Evolutionary conservation across 2,329 filamentous ascomycete species (phyloP).

Genomic region (Phialophora tarda): DNA sequence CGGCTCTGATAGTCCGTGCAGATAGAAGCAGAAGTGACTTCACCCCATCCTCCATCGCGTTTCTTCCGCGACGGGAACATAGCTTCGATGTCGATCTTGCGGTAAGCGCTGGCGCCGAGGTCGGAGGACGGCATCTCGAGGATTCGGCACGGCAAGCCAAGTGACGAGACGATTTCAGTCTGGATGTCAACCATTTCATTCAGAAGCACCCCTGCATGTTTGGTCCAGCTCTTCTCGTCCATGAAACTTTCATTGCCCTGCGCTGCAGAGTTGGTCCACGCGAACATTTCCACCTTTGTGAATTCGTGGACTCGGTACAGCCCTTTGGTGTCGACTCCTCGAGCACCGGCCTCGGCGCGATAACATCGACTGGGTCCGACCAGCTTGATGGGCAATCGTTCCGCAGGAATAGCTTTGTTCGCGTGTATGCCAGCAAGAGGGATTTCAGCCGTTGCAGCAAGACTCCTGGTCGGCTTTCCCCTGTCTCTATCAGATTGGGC

Average conservation of each 20-base stretch:
- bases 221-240: constrained; percentile 30
- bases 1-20: constrained; percentile 95
- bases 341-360: constrained; percentile 88
- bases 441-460: constrained; percentile 93
- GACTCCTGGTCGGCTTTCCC: constrained; percentile 71
- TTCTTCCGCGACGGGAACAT: constrained; percentile 80
- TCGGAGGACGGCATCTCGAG: constrained; percentile 91
- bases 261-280: constrained; percentile 71
- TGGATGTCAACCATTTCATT: constrained; percentile 87
- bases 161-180: constrained; percentile 75
- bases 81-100: constrained; percentile 93
- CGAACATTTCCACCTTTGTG: constrained; percentile 97
- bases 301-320: constrained; percentile 98
- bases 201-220: constrained; percentile 62
- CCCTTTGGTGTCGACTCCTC: constrained; percentile 89
- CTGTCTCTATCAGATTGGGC: constrained; percentile 69
- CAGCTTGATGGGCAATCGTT: constrained; percentile 74
- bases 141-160: constrained; percentile 83
- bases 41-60: constrained; percentile 78
- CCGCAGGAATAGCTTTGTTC: constrained; percentile 67
- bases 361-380: constrained; percentile 92
- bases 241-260: constrained; percentile 21
- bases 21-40: constrained; percentile 86
- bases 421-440: constrained; percentile 91
- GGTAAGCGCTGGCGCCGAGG: constrained; percentile 82